Evolutionary conservation across 129 eudicot genomes (phyloP).

Genomic region (Deinandra increscens): DNA sequence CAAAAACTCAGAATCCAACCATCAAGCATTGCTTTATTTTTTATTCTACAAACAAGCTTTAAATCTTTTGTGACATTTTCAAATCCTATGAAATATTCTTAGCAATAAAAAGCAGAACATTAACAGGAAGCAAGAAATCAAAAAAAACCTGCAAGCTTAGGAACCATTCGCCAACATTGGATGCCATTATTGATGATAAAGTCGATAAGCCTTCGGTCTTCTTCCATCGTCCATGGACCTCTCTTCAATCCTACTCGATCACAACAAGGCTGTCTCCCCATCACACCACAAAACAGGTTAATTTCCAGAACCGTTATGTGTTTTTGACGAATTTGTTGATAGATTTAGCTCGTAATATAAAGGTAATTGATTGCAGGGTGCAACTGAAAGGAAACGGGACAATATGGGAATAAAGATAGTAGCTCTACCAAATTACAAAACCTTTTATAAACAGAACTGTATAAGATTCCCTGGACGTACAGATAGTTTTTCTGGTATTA

Average conservation of each 20-base stretch:
- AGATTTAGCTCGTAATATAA: too few relatives aligned
- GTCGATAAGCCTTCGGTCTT: constrained; percentile 65
- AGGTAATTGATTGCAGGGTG: too few relatives aligned
- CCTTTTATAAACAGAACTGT: constrained; percentile 25
- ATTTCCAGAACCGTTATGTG: neutral
- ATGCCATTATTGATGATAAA: constrained; percentile 71
- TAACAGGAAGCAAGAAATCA: neutral
- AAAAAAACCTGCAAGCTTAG: constrained; percentile 76
- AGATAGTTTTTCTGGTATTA: constrained; percentile 15
- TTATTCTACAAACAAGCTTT: neutral
- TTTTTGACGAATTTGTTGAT: too few relatives aligned
- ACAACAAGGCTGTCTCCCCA: constrained; percentile 88
- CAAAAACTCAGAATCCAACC: neutral
- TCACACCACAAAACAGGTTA: neutral
- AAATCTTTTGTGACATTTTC: neutral
- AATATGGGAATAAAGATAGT: too few relatives aligned
- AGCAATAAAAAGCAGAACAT: neutral
- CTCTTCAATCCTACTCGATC: constrained; percentile 78
- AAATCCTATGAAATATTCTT: neutral
- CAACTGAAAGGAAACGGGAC: too few relatives aligned
- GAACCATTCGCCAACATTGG: constrained; percentile 80
- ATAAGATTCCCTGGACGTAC: constrained; percentile 34
- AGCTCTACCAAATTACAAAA: constrained; percentile 11
- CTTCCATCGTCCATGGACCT: constrained; percentile 89
- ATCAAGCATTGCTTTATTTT: neutral